These are phyloP conservation scores for Ophiostoma ulmi DNA, from an alignment of 2,329 filamentous ascomycete genomes.

Conservation along the genomic window DNA sequence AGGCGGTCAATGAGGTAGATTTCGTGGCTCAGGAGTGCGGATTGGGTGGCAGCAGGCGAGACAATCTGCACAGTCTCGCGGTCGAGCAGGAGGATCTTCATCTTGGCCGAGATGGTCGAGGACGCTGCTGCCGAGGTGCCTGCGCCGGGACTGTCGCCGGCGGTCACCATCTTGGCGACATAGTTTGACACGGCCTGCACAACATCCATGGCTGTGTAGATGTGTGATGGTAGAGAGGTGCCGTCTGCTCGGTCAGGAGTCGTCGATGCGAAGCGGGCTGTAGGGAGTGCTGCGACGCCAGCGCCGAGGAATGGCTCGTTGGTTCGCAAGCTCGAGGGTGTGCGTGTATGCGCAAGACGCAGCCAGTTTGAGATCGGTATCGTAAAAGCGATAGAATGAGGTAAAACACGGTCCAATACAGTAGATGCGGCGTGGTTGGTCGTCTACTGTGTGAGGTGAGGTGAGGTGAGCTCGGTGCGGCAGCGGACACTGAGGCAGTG, in stretches of 20 bases:
- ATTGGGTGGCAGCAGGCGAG: constrained; percentile 93
- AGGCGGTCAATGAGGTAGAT: constrained; percentile 96
- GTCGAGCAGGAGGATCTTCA: constrained; percentile 96
- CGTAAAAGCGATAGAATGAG: neutral
- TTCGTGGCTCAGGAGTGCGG: constrained; percentile 88
- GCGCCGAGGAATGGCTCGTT: neutral
- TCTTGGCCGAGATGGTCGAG: constrained; percentile 68
- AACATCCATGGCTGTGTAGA: constrained; percentile 74
- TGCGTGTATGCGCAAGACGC: neutral
- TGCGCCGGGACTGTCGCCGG: constrained; percentile 61
- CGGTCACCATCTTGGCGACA: constrained; percentile 90
- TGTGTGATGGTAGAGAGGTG: neutral
- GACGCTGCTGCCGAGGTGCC: constrained; percentile 59
- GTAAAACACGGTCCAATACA: neutral
- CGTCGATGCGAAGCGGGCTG: constrained; percentile 12
- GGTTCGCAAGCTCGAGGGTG: neutral
- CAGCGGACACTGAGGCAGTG: constrained; percentile 18
- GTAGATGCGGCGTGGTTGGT: neutral
- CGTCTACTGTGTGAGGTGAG: neutral
- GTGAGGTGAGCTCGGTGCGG: constrained; percentile 2
- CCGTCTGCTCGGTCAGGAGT: neutral
- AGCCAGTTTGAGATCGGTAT: neutral
- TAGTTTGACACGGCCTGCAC: constrained; percentile 90
- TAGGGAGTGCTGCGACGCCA: constrained; percentile 14
- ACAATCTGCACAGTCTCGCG: constrained; percentile 90